phyloP scores from a whole-genome alignment of 2,329 filamentous ascomycete genomes.

The Pseudogymnoascus sp. region DNA sequence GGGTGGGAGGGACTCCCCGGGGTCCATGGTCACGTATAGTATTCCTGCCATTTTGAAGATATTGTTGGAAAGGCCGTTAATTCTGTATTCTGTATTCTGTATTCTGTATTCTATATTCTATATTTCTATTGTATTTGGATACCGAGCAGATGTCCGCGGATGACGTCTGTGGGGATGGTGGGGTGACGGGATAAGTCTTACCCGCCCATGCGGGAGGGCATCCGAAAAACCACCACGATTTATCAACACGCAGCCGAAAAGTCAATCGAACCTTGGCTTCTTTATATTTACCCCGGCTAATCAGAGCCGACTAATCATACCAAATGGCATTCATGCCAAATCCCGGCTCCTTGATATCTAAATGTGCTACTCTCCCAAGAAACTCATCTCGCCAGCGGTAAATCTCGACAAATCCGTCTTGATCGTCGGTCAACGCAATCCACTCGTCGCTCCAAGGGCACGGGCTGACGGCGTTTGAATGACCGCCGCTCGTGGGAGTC shows the following conservation, averaged over 20 bases:
- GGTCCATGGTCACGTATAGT: slow-evolving; percentile 82
- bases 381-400: slow-evolving; percentile 78
- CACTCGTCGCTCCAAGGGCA: slow-evolving; percentile 82
- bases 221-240: not conserved
- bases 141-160: not conserved
- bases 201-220: not conserved
- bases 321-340: slow-evolving; percentile 97
- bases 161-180: not conserved
- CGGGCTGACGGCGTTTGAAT: slow-evolving; percentile 80
- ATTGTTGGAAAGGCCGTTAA: not conserved
- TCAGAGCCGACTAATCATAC: slow-evolving; percentile 55
- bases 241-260: not conserved
- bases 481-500: slow-evolving; percentile 78
- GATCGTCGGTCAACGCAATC: slow-evolving; percentile 83
- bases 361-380: slow-evolving; percentile 65
- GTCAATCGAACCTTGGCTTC: not conserved
- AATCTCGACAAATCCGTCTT: slow-evolving; percentile 79
- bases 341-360: slow-evolving; percentile 75
- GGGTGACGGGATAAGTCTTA: not conserved
- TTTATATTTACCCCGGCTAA: not conserved
- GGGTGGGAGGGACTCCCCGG: slow-evolving; percentile 47
- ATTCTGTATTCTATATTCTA: not conserved
- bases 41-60: slow-evolving; percentile 43
- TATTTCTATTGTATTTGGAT: not conserved
- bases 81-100: not conserved